A percentile compares a stretch with the other conserved stretches of the same genome.
Evolutionary conservation across 495 filamentous ascomycete genomes (phyloP).

Genomic region (Penicillium ochrochloron): DNA sequence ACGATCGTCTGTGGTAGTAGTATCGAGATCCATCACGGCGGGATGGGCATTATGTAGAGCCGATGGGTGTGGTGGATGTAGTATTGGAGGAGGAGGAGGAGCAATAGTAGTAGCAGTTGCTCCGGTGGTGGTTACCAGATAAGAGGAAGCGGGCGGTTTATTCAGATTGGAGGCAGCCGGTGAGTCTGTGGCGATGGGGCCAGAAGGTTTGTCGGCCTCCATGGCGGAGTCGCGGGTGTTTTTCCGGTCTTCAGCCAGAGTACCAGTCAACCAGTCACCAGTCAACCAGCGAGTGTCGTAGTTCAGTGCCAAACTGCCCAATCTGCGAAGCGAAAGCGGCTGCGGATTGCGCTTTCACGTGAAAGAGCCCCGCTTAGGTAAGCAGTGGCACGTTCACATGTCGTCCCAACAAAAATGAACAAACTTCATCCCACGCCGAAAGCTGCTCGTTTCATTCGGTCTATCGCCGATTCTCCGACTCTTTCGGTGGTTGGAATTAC

Average conservation of each 20-base stretch:
- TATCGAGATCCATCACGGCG: conserved; percentile 49
- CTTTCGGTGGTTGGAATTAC: background rate
- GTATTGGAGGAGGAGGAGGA: background rate
- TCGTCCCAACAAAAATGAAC: conserved; percentile 11
- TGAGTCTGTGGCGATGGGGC: conserved; percentile 11
- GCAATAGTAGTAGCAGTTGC: background rate
- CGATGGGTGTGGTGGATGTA: conserved; percentile 12
- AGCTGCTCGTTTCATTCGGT: background rate
- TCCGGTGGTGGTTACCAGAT: background rate
- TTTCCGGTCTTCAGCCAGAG: background rate
- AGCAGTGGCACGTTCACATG: conserved; percentile 10
- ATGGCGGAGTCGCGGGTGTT: conserved; percentile 5
- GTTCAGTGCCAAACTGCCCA: background rate
- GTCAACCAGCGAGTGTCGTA: background rate
- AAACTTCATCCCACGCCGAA: background rate
- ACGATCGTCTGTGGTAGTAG: conserved; percentile 42
- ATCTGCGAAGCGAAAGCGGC: background rate
- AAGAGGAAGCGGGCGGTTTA: conserved; percentile 11
- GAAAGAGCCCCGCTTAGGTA: conserved; percentile 6
- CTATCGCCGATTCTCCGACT: background rate
- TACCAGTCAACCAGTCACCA: no score
- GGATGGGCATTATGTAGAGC: conserved; percentile 38
- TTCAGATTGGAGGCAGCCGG: conserved; percentile 14
- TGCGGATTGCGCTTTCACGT: conserved; percentile 13
- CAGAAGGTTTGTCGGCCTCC: conserved; percentile 7